Evolutionary conservation across 2,329 filamentous ascomycete species (phyloP).

Genomic region (Nothophaeocryptopus gaeumannii): DNA sequence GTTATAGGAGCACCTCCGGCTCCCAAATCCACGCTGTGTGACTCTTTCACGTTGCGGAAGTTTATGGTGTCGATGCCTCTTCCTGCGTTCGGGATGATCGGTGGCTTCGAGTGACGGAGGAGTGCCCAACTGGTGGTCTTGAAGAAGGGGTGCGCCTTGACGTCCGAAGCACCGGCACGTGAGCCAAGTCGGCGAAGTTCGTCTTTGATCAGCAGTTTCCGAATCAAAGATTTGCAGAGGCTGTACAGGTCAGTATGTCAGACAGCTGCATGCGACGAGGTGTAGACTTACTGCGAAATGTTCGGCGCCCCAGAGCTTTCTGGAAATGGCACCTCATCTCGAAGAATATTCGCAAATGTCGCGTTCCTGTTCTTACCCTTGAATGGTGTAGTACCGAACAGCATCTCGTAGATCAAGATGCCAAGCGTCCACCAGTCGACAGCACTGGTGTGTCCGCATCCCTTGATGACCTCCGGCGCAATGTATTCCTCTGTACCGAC

Average conservation of each 20-base stretch:
- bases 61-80: conserved; percentile 91
- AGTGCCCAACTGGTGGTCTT: conserved; percentile 93
- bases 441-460: conserved; percentile 94
- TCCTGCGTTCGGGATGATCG: conserved; percentile 89
- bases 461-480: conserved; percentile 97
- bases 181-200: conserved; percentile 91
- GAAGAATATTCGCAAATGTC: conserved; percentile 94
- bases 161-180: conserved; percentile 90
- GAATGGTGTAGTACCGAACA: conserved; percentile 97
- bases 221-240: conserved; percentile 92
- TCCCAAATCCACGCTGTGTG: conserved; percentile 84
- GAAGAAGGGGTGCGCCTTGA: conserved; percentile 96
- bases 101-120: conserved; percentile 95
- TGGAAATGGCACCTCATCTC: conserved; percentile 94
- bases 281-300: conserved; percentile 76
- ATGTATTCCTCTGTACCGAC: conserved; percentile 99
- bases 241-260: conserved; percentile 46
- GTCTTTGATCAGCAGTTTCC: conserved; percentile 96
- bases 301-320: conserved; percentile 80
- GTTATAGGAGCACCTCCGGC: conserved; percentile 40
- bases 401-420: conserved; percentile 97
- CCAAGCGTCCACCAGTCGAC: conserved; percentile 99
- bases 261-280: not conserved
- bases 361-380: conserved; percentile 99
- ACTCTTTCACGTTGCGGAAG: conserved; percentile 97